Conservation (phyloP, 345 rosid species). For the Clarkia xantiana region DNA sequence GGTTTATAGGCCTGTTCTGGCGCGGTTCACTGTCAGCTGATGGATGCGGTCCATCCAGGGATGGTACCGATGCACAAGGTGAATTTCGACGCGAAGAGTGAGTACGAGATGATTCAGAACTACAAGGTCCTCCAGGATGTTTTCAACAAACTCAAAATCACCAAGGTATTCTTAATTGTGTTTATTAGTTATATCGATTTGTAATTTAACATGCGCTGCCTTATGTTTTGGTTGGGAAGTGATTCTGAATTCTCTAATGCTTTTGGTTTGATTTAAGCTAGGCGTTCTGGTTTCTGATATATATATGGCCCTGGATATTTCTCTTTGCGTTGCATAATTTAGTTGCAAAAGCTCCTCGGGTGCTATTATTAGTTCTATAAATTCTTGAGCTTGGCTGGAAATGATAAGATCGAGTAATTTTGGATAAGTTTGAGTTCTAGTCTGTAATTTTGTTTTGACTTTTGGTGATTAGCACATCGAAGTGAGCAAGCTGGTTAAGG, state of each 20-base stretch:
- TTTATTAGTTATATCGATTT: neutral
- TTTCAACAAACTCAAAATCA: slow-evolving; percentile 86
- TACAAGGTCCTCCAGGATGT: slow-evolving; percentile 95
- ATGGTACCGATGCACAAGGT: slow-evolving; percentile 97
- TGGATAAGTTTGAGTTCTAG: neutral
- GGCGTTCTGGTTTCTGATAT: neutral
- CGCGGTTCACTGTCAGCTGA: slow-evolving; percentile 85
- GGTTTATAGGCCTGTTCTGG: slow-evolving; percentile 65
- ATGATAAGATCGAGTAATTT: too few species aligned
- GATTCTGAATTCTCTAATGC: too few species aligned
- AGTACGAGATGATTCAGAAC: slow-evolving; percentile 97
- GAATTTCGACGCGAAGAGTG: slow-evolving; percentile 85
- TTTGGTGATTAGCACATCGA: slow-evolving; percentile 48
- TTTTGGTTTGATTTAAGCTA: neutral
- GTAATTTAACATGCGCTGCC: neutral
- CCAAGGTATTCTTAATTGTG: slow-evolving; percentile 45
- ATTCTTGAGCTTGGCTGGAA: too few species aligned
- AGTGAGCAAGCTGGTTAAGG: slow-evolving; percentile 82
- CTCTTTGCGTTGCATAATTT: too few species aligned
- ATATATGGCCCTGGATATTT: too few species aligned
- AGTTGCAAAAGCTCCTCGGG: too few species aligned
- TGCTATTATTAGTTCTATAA: too few species aligned
- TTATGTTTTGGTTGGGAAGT: too few species aligned
- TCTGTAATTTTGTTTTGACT: neutral
- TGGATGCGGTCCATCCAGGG: slow-evolving; percentile 87